Percentiles rank a stretch among this genome's conserved stretches.
phyloP scores from a whole-genome alignment of 345 rosid species.

The Murraya paniculata region DNA sequence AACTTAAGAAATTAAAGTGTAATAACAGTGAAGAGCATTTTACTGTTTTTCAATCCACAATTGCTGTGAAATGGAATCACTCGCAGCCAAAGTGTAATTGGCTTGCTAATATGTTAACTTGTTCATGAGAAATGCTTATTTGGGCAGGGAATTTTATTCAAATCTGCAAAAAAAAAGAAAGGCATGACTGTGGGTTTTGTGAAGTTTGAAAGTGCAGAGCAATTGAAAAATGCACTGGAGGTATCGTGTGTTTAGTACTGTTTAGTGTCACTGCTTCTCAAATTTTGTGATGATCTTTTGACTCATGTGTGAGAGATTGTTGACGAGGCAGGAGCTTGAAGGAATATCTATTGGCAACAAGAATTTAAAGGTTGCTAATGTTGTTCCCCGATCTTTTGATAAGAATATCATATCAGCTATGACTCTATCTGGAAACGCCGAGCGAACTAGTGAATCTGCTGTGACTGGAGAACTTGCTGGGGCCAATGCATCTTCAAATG shows the following conservation, averaged over 20 bases:
- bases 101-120: neutral
- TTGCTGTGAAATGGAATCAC: too few species aligned
- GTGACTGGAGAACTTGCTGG: conserved; percentile 29
- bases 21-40: neutral
- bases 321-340: conserved; percentile 54
- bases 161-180: conserved; percentile 73
- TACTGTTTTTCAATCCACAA: too few species aligned
- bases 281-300: conserved; percentile 8
- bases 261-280: neutral
- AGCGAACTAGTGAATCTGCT: conserved; percentile 18
- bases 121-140: conserved; percentile 6
- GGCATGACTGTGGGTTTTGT: conserved; percentile 87
- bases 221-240: conserved; percentile 55
- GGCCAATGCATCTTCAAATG: conserved; percentile 15
- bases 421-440: conserved; percentile 11
- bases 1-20: neutral
- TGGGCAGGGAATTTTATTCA: conserved; percentile 53
- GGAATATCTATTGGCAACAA: conserved; percentile 61
- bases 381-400: conserved; percentile 60
- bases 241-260: conserved; percentile 22
- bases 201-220: conserved; percentile 66
- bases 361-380: conserved; percentile 72
- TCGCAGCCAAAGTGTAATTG: too few species aligned
- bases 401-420: conserved; percentile 50
- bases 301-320: conserved; percentile 16